Evolutionary conservation across 345 rosid genomes (phyloP).

Genomic region (Mallotus nudiflorus): DNA sequence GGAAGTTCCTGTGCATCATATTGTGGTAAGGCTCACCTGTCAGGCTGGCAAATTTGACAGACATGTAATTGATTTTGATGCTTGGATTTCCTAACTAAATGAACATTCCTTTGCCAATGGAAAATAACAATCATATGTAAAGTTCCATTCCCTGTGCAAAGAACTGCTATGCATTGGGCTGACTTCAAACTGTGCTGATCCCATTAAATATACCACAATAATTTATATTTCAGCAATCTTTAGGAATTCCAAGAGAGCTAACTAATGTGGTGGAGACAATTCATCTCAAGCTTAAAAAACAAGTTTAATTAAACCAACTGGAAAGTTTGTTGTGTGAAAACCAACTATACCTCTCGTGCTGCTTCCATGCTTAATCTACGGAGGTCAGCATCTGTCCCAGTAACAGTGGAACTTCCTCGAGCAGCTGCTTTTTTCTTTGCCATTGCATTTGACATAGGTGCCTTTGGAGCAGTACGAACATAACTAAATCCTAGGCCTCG

Average conservation of each 20-base stretch:
- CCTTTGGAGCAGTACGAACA: conserved; percentile 86
- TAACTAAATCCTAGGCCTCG: conserved; percentile 97
- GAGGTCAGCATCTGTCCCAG: conserved; percentile 99
- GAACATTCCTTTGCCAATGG: not conserved
- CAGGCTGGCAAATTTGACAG: not conserved
- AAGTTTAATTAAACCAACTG: not conserved
- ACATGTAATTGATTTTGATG: not conserved
- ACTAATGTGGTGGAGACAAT: not conserved
- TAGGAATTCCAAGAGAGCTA: not conserved
- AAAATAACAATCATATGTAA: not conserved
- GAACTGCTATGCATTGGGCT: too few relatives aligned
- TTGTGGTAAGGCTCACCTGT: not conserved
- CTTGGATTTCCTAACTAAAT: not conserved
- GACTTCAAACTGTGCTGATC: not conserved
- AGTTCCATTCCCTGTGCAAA: not conserved
- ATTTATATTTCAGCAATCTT: not conserved
- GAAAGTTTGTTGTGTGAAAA: conserved; percentile 6
- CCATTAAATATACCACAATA: too few relatives aligned
- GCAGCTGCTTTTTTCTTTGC: conserved; percentile 83
- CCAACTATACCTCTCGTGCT: conserved; percentile 81
- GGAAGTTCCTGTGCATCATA: too few relatives aligned
- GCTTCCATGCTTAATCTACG: conserved; percentile 99
- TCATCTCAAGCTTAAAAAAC: not conserved
- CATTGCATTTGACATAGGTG: conserved; percentile 74
- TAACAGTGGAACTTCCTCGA: conserved; percentile 88